Evolutionary conservation across 2,329 filamentous ascomycete genomes (phyloP).

Genomic region (Cyphellophora attinorum): DNA sequence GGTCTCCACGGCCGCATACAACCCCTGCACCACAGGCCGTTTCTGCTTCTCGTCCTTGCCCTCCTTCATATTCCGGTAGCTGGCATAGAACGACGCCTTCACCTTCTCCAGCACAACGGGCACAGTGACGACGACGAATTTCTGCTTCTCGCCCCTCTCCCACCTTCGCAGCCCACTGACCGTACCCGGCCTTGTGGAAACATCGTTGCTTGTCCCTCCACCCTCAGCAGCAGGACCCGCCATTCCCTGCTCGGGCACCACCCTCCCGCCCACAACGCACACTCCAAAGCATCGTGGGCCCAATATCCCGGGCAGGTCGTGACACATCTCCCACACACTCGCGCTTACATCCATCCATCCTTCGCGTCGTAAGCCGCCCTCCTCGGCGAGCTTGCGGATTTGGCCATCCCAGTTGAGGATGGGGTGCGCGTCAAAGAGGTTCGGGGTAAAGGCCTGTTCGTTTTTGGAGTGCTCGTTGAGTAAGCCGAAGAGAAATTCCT

Average conservation of each 20-base stretch:
- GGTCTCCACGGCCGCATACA: slow-evolving; percentile 17
- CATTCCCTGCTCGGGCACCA: not conserved
- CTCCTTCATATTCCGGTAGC: slow-evolving; percentile 17
- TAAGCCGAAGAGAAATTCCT: slow-evolving; percentile 28
- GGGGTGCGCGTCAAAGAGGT: slow-evolving; percentile 20
- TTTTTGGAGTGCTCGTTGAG: slow-evolving; percentile 29
- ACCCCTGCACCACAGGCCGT: slow-evolving; percentile 19
- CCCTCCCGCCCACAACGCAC: slow-evolving; percentile 20
- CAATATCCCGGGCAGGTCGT: slow-evolving; percentile 19
- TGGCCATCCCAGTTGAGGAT: slow-evolving; percentile 21
- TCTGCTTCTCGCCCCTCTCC: slow-evolving; percentile 8
- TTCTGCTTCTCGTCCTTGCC: slow-evolving; percentile 16
- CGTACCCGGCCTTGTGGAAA: not conserved
- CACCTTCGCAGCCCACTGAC: not conserved
- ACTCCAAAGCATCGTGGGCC: slow-evolving; percentile 22
- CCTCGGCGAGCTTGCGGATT: slow-evolving; percentile 6
- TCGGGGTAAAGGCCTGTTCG: slow-evolving; percentile 32
- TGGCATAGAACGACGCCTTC: slow-evolving; percentile 19
- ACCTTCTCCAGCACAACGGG: slow-evolving; percentile 19
- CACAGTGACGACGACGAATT: slow-evolving; percentile 22
- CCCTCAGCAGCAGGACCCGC: not conserved
- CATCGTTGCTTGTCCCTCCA: not conserved
- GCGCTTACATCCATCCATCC: slow-evolving; percentile 5
- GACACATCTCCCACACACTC: slow-evolving; percentile 23
- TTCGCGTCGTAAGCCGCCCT: slow-evolving; percentile 2